Evolutionary conservation across 257 asterid species (phyloP).

Genomic region (Haberlea rhodopensis): DNA sequence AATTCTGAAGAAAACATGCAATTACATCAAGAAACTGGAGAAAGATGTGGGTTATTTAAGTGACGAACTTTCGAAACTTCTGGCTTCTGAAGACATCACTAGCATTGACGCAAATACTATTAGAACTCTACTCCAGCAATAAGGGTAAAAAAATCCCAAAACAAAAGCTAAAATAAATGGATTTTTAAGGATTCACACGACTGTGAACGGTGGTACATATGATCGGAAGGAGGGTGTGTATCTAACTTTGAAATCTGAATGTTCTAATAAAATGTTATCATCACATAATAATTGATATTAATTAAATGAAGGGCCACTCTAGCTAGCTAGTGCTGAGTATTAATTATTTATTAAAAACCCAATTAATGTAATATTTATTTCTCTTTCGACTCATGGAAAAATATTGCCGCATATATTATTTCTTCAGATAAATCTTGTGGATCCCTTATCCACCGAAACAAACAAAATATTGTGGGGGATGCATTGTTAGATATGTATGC

Average conservation of each 20-base stretch:
- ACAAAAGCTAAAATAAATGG: too few relatives aligned
- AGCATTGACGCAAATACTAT: slow-evolving; percentile 38
- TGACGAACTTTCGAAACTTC: slow-evolving; percentile 45
- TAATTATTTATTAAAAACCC: background rate
- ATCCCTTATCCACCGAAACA: too few relatives aligned
- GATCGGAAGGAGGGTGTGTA: too few relatives aligned
- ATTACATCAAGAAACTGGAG: slow-evolving; percentile 54
- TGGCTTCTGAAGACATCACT: slow-evolving; percentile 45
- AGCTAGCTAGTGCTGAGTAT: background rate
- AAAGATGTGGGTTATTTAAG: slow-evolving; percentile 65
- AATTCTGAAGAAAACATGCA: slow-evolving; percentile 50
- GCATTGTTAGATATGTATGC: too few relatives aligned
- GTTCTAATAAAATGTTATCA: too few relatives aligned
- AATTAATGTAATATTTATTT: background rate
- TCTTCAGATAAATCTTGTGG: too few relatives aligned
- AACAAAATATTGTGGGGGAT: too few relatives aligned
- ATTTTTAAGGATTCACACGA: too few relatives aligned
- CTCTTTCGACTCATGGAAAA: background rate
- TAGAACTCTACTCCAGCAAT: slow-evolving; percentile 38
- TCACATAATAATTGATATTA: background rate
- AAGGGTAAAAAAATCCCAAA: too few relatives aligned
- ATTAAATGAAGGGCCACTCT: background rate
- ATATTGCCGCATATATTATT: too few relatives aligned
- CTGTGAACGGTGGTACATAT: too few relatives aligned
- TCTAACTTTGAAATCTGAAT: too few relatives aligned